These are phyloP conservation scores for Agastache rugosa DNA, from an alignment of 257 asterid genomes.

Conservation along the genomic window DNA sequence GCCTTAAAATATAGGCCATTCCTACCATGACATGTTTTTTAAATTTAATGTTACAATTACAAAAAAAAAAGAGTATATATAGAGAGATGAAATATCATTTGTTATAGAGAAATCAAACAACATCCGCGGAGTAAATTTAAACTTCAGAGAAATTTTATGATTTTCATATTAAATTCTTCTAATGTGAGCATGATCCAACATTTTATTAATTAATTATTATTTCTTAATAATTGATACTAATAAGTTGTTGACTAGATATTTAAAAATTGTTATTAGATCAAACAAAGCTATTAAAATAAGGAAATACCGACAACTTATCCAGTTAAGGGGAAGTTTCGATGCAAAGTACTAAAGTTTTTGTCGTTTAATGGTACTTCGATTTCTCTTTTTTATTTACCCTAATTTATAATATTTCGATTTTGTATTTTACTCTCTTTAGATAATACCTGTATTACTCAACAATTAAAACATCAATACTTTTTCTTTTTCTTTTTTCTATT, in stretches of 20 bases:
- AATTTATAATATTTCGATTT: conserved; percentile 4
- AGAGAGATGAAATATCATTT: too few species aligned
- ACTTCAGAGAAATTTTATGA: not conserved
- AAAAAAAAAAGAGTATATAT: too few species aligned
- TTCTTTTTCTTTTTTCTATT: not conserved
- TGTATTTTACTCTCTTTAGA: conserved; percentile 13
- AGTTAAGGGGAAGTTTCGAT: conserved; percentile 21
- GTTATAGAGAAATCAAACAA: too few species aligned
- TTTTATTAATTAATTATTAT: not conserved
- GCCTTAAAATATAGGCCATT: not conserved
- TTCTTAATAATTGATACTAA: not conserved
- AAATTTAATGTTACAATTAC: too few species aligned
- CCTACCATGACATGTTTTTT: not conserved
- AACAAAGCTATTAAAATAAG: not conserved
- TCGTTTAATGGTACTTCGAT: not conserved
- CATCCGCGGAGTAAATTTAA: too few species aligned
- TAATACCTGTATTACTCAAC: conserved; percentile 10
- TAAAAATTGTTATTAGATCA: not conserved
- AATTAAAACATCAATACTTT: not conserved
- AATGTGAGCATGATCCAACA: not conserved
- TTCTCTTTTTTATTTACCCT: not conserved
- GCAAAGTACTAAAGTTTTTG: conserved; percentile 16
- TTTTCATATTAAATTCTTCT: not conserved
- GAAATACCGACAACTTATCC: too few species aligned
- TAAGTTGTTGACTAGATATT: not conserved